Evolutionary conservation across 139 green algal species (phyloP).

Genomic region (Ulvella scutata): DNA sequence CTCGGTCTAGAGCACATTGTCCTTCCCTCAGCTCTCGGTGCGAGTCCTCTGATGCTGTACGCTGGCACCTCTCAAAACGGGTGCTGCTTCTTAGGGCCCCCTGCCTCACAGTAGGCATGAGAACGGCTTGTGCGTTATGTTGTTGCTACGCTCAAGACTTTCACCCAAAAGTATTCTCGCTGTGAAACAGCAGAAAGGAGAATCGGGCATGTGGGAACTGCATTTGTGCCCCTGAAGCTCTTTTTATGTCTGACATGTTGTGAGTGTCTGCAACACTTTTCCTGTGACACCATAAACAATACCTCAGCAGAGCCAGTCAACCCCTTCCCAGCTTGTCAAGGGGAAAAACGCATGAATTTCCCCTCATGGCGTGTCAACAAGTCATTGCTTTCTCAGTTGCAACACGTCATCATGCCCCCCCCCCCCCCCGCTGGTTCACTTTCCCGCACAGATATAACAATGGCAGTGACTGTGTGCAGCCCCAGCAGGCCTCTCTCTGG

Average conservation of each 20-base stretch:
- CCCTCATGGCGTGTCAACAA: neutral
- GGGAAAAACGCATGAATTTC: neutral
- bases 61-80: neutral
- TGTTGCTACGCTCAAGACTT: neutral
- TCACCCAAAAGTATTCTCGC: neutral
- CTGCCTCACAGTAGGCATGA: too few relatives aligned
- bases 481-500: neutral
- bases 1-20: conserved; percentile 11
- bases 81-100: neutral
- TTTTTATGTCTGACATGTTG: neutral
- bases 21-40: conserved; percentile 3
- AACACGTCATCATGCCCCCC: too few relatives aligned
- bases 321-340: neutral
- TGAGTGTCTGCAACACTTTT: too few relatives aligned
- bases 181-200: too few relatives aligned
- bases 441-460: too few relatives aligned
- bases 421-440: too few relatives aligned
- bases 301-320: neutral
- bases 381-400: too few relatives aligned
- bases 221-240: too few relatives aligned
- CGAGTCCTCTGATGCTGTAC: neutral
- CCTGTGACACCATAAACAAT: neutral
- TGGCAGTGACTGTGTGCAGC: neutral
- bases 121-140: neutral
- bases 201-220: too few relatives aligned